Conservation (phyloP, 2,329 filamentous ascomycete species). For the Xylariaceae sp. region DNA sequence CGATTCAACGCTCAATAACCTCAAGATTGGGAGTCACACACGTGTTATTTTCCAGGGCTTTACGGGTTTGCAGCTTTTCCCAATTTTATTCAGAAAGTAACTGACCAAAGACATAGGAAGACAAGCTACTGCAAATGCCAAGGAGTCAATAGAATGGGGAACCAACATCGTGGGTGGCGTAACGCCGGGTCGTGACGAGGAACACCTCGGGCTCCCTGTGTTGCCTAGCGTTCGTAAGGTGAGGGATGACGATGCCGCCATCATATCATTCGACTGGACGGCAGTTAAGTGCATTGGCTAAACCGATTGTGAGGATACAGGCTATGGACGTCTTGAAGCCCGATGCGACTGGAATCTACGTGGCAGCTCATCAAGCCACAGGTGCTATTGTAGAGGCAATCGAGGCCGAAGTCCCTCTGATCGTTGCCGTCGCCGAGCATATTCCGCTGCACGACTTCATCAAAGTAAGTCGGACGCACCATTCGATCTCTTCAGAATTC, state of each 20-base stretch:
- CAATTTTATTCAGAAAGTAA: no score
- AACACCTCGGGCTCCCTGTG: constrained; percentile 70
- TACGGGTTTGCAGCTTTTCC: constrained; percentile 31
- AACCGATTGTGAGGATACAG: constrained; percentile 28
- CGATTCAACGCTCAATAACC: constrained; percentile 33
- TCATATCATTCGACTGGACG: not conserved
- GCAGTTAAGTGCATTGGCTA: constrained; percentile 4
- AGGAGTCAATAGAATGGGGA: constrained; percentile 72
- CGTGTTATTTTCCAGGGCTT: constrained; percentile 42
- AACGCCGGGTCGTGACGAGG: constrained; percentile 64
- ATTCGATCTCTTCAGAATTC: not conserved
- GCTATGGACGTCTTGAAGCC: constrained; percentile 69
- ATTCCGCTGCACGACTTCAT: constrained; percentile 71
- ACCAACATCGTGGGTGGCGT: constrained; percentile 78
- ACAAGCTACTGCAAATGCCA: constrained; percentile 70
- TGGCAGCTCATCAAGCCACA: constrained; percentile 69
- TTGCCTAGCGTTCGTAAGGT: constrained; percentile 63
- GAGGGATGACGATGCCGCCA: not conserved
- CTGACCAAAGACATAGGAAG: no score
- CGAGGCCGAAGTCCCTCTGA: constrained; percentile 70
- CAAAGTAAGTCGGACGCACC: constrained; percentile 43
- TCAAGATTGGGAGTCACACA: constrained; percentile 38
- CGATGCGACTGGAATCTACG: constrained; percentile 75
- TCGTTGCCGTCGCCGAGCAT: constrained; percentile 71
- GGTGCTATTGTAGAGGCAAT: constrained; percentile 76